Evolutionary conservation across 2,329 filamentous ascomycete genomes (phyloP), one percentile per base, ranked within the genome.

Genomic region (Pyrenochaeta sp.): DNA sequence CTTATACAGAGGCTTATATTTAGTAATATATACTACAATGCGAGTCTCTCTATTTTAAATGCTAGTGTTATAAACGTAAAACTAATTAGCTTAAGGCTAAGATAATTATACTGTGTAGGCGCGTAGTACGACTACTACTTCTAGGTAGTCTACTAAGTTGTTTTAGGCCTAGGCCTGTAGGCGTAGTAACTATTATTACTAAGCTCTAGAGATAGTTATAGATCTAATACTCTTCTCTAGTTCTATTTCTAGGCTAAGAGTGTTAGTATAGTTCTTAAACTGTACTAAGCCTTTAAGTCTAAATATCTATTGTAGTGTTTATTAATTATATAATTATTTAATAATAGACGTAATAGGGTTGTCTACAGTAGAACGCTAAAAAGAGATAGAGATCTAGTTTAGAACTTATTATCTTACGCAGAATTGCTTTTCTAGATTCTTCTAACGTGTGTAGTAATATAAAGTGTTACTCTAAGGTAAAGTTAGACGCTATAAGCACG

Each of bases 1-100:
- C 51, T 80, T 78, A 52, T 78, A 69, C 0, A 74, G 77, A 10
- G 73, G 52, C 61, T 79, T 81, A 49, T 79, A 77, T 59, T 81
- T 71, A 18, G 64, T 61, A 23, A 71, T 54, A 41, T 55, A 65
- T 13, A 57, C 63, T 3, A 60, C 55, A 13, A 60, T 34, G 22
- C 48, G 58, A 27, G 30, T 41, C 37, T 48, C 40, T 39, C 7
- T 18, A 18, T 41, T 40, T 18, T 39, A 13, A 31, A 18, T 37
- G 41, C 30, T 36, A 7, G 56, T 61, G 35, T 64, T 68, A 44
- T 70, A 68, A 24, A 71, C 48, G 49, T 65, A 72, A 38, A 71
- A 69, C 48, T 69, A 53, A 54, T 72, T 61, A 17, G 62, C 63
- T 15, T 51, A 54, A 42, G 65, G 56, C 28, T 48, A 47, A 26